Base-by-base conservation (phyloP, 352 stramenopile species). In the Phytophthora parvispora region DNA sequence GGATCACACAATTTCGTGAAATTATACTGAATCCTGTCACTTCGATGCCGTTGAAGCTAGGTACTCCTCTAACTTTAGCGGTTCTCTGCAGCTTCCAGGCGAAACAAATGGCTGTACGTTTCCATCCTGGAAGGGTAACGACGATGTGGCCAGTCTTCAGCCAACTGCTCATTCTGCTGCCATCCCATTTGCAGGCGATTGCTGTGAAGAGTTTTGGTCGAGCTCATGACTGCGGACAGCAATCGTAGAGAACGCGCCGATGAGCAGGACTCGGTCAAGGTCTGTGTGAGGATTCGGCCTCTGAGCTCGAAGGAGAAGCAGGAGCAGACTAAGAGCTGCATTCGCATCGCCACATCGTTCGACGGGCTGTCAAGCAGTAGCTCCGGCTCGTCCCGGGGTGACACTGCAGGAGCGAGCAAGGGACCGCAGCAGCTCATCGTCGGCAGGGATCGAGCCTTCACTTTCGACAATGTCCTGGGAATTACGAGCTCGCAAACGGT, bases 391-490 rank as follows among this genome's bases (percentile, higher is more conserved):
- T 65, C 64, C 2, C 58, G 52, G 59, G 57, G 48, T 54, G 65
- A 49, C 3, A 47, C 16, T 36, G 29, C 45, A 22, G 36, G 15
- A 18, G 15, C 7, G 31, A 63, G 8, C 24, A 65, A 50, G 13
- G 64, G 64, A 1, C 75, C 83, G 6, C 83, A 94, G 64, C 85
- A 95, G 48, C 68, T 97, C 13, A 74, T 94, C 24, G 88, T 94
- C n/a, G 89, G 90, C 36, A 92, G 88, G 61, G 89, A 97, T 60
- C 84, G 84, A 18, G 78, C 83, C 42, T 98, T 97, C 70, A 97
- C 93, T 28, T 98, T 97, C 47, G 93, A 98, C 66, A 86, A 91
- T 18, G 87, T 97, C 15, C 90, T 97, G 40, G 90, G 90, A 0
- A 67, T 91, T 22, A 79, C 80, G 10, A 93, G 83, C 49, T 77